Evolutionary conservation across 2,329 filamentous ascomycete genomes (phyloP).

Genomic region (Trichoderma sp.): DNA sequence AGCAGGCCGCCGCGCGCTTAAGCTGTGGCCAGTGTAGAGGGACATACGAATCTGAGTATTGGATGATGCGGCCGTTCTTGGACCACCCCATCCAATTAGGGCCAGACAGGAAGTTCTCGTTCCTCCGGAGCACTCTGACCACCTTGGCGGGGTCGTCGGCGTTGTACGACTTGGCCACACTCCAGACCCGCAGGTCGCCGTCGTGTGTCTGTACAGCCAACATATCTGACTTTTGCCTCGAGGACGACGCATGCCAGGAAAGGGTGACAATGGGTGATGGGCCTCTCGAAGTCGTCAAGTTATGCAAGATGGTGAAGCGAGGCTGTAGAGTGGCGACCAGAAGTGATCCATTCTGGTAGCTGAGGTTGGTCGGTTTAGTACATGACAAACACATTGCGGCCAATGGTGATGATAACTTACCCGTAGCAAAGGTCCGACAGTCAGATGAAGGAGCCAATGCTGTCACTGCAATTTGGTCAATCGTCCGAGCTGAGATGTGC

Average conservation of each 20-base stretch:
- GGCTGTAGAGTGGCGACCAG: constrained; percentile 87
- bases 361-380: constrained; percentile 39
- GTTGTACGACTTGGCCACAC: constrained; percentile 78
- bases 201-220: constrained; percentile 89
- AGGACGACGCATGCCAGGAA: constrained; percentile 94
- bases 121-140: constrained; percentile 80
- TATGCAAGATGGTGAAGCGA: constrained; percentile 91
- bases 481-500: constrained; percentile 85
- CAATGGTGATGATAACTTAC: constrained; percentile 48
- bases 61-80: constrained; percentile 93
- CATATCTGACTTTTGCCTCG: constrained; percentile 97
- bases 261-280: constrained; percentile 87
- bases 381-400: not conserved
- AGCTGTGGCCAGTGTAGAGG: constrained; percentile 26
- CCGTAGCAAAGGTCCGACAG: constrained; percentile 92
- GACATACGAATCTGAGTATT: constrained; percentile 85
- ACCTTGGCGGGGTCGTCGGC: constrained; percentile 78
- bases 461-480: constrained; percentile 91
- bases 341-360: constrained; percentile 93
- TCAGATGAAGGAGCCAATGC: constrained; percentile 85
- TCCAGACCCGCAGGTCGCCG: constrained; percentile 94
- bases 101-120: constrained; percentile 70
- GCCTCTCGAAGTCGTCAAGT: constrained; percentile 77
- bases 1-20: constrained; percentile 51
- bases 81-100: constrained; percentile 99